Conservation (phyloP, 257 asterid species). For the Ophiorrhiza pumila region DNA sequence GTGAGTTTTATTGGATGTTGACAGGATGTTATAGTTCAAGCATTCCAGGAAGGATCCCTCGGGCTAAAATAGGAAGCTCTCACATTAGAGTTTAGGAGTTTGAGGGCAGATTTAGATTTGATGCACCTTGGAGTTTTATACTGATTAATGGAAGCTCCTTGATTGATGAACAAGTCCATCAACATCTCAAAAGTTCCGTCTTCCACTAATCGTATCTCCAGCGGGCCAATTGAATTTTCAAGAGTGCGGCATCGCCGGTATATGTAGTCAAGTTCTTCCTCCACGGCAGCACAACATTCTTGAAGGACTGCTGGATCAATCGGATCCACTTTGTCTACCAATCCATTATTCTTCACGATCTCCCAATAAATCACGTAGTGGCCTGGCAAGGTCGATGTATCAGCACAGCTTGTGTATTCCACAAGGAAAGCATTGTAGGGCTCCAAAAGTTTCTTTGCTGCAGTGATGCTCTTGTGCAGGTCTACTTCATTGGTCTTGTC, state of each 20-base stretch:
- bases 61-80: slow-evolving; percentile 52
- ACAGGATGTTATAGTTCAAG: slow-evolving; percentile 31
- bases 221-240: slow-evolving; percentile 60
- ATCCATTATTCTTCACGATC: slow-evolving; percentile 32
- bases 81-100: slow-evolving; percentile 60
- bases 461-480: slow-evolving; percentile 68
- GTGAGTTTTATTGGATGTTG: background rate
- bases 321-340: slow-evolving; percentile 22
- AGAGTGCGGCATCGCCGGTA: slow-evolving; percentile 69
- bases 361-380: slow-evolving; percentile 85
- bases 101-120: slow-evolving; percentile 48
- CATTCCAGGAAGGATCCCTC: slow-evolving; percentile 66
- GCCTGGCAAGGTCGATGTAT: slow-evolving; percentile 66
- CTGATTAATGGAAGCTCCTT: slow-evolving; percentile 75
- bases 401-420: slow-evolving; percentile 79
- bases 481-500: slow-evolving; percentile 76
- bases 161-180: slow-evolving; percentile 63
- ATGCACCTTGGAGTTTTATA: slow-evolving; percentile 77
- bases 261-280: slow-evolving; percentile 57
- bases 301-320: slow-evolving; percentile 34
- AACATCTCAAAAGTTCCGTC: slow-evolving; percentile 60
- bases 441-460: slow-evolving; percentile 44
- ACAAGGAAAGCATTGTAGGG: slow-evolving; percentile 54
- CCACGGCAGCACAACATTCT: slow-evolving; percentile 66
- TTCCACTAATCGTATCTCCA: slow-evolving; percentile 66